Base-by-base conservation (phyloP, 345 rosid species). In the Lepidium didymum region DNA sequence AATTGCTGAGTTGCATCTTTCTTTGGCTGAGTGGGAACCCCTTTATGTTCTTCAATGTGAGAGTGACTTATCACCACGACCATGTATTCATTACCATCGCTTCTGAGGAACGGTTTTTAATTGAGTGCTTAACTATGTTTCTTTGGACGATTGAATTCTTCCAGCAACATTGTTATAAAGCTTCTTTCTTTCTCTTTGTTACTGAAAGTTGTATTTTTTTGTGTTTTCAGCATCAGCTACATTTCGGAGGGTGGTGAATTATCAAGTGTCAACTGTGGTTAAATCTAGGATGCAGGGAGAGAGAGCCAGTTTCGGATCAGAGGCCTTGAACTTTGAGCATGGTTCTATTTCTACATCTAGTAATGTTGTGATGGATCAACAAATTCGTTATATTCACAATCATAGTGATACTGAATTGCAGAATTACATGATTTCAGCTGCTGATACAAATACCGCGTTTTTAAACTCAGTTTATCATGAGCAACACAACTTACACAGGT, bases 221-320 rank as follows among this genome's bases (percentile, higher is more conserved):
- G 52, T 6, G 46, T 62, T 25, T 52, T n/a, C 21, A 62, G 58
- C 61, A 62, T 57, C 47, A 6, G 23, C 59, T 13, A 55, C 69
- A 40, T 76, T 67, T 61, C 21, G 10, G 18, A 43, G 27, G 65
- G 55, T 40, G 27, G 69, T 82, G 77, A 66, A 50, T 62, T 25
- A 5, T 31, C 51, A 31, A 66, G 70, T 46, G 64, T 63, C 16
- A 62, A 54, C 42, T 71, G 19, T 62, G 11, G 53, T 25, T 36
- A 18, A 44, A 70, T 63, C 81, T 81, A 83, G 71, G 76, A 92
- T 92, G 98, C 97, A 88, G 80, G 86, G 97, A 81, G 88, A 86
- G 65, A 86, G 88, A 78, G 87, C 88, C 63, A 77, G 83, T 3
- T 64, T 90, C 33, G 88, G 90, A 70, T 83, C 96, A 58, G 96